A percentile compares a stretch with the other conserved stretches of the same genome.
phyloP scores from a whole-genome alignment of 768 basidiomycete genomes.

The Leccinum subtestaceum region DNA sequence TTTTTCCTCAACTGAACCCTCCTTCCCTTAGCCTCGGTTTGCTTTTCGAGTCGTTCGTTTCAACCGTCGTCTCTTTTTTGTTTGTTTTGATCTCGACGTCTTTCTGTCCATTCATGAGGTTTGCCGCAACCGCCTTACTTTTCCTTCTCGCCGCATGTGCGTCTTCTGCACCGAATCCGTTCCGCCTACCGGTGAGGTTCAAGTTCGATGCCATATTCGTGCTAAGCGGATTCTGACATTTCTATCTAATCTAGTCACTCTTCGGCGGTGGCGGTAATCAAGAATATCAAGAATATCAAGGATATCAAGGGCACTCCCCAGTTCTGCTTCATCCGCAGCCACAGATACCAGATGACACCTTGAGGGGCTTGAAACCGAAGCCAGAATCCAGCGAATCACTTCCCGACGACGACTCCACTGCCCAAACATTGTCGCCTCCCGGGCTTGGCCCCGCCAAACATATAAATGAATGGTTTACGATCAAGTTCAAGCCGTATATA shows the following conservation, averaged over 20 bases:
- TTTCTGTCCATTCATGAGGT: background rate
- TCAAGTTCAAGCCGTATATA: background rate
- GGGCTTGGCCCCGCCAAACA: too few relatives aligned
- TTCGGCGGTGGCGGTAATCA: background rate
- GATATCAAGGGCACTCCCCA: background rate
- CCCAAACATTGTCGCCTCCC: background rate
- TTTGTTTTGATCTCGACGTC: background rate
- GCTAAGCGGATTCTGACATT: background rate
- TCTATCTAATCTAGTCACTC: background rate
- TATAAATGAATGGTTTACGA: background rate
- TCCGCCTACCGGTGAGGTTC: background rate
- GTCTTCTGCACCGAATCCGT: background rate
- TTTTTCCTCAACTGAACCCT: background rate
- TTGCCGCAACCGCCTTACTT: background rate
- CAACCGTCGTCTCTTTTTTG: background rate
- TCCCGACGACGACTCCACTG: background rate
- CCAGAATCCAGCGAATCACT: background rate
- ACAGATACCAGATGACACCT: background rate
- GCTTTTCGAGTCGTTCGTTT: background rate
- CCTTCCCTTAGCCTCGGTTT: background rate
- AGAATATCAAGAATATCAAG: background rate
- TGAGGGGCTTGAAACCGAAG: background rate
- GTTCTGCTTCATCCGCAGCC: background rate
- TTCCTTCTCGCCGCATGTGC: background rate
- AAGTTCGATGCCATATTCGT: background rate